phyloP scores from a whole-genome alignment of 1,284 basidiomycete species.

The Albatrellus sp. region DNA sequence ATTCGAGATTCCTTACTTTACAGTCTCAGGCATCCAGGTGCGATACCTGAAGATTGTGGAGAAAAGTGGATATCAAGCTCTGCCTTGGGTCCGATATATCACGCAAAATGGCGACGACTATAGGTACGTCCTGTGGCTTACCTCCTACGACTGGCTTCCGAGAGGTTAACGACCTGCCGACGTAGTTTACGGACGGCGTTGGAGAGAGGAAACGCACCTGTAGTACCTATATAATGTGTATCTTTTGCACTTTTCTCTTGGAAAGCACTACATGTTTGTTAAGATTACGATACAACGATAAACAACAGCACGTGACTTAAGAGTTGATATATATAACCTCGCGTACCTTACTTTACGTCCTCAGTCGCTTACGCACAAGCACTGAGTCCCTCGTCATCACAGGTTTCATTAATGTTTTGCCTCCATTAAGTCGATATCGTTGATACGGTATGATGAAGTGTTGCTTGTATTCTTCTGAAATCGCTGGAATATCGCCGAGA shows the following conservation, averaged over 20 bases:
- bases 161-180: neutral
- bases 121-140: constrained; percentile 34
- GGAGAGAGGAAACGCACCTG: constrained; percentile 65
- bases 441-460: too few relatives aligned
- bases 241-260: neutral
- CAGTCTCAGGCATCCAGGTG: constrained; percentile 93
- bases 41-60: constrained; percentile 97
- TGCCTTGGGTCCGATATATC: constrained; percentile 89
- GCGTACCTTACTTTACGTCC: too few relatives aligned
- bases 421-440: too few relatives aligned
- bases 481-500: too few relatives aligned
- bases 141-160: neutral
- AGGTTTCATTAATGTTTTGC: too few relatives aligned
- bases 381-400: too few relatives aligned
- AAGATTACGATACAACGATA: too few relatives aligned
- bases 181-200: constrained; percentile 59
- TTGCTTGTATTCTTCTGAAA: too few relatives aligned
- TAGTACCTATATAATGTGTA: constrained; percentile 32
- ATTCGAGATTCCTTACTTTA: constrained; percentile 98
- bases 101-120: constrained; percentile 97
- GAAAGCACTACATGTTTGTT: neutral
- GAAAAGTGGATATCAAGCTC: constrained; percentile 92
- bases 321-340: too few relatives aligned
- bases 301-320: too few relatives aligned
- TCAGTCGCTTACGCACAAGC: too few relatives aligned